Percentiles rank a stretch among this genome's conserved stretches.
These are phyloP conservation scores for Microsporum canis DNA, from an alignment of 2,329 filamentous ascomycete genomes.

Conservation along the genomic window DNA sequence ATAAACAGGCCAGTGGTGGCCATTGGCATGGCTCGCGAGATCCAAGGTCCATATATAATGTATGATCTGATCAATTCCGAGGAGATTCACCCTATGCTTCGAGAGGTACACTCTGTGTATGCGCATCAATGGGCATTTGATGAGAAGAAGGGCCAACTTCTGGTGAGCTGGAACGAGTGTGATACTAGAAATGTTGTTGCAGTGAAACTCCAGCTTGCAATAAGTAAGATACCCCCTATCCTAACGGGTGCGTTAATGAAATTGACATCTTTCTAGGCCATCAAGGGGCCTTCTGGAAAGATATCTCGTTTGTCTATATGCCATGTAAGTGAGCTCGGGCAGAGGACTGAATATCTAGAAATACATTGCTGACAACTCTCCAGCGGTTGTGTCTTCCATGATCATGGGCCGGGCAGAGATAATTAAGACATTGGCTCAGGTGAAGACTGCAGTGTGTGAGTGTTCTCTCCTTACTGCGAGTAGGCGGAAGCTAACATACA, in stretches of 20 bases:
- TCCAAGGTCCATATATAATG: constrained; percentile 11
- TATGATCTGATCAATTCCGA: constrained; percentile 5
- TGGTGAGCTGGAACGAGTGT: constrained; percentile 13
- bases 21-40: constrained; percentile 9
- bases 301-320: constrained; percentile 11
- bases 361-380: background rate
- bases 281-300: constrained; percentile 11
- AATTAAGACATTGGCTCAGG: constrained; percentile 3
- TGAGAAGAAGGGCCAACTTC: constrained; percentile 9
- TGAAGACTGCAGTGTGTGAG: background rate
- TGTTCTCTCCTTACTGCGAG: no score
- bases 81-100: background rate
- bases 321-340: constrained; percentile 6
- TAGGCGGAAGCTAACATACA: background rate
- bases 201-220: constrained; percentile 9
- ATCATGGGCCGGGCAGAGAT: background rate
- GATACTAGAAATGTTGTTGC: constrained; percentile 4
- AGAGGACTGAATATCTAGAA: background rate
- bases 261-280: constrained; percentile 8
- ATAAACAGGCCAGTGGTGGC: constrained; percentile 2
- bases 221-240: constrained; percentile 8
- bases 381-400: constrained; percentile 6
- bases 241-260: background rate
- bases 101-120: constrained; percentile 7
- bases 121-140: constrained; percentile 13